Conservation (phyloP, 23 red algal species). For the Chondrus crispus region DNA sequence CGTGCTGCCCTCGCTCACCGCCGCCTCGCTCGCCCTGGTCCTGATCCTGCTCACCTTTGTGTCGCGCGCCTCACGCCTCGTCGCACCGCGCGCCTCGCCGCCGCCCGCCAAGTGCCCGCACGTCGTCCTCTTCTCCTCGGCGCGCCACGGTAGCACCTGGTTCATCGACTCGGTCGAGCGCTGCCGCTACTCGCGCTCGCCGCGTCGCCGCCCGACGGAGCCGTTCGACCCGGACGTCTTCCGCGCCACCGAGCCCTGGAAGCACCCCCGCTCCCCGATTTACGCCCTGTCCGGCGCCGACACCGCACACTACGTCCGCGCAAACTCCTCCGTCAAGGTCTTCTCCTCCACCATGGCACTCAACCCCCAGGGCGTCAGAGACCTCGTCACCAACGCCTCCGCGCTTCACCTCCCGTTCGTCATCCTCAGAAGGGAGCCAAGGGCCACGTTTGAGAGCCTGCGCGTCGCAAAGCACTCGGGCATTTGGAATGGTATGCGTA, state of each 20-base stretch:
- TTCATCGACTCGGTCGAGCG: not conserved
- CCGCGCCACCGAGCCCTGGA: not conserved
- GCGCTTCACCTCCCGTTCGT: not conserved
- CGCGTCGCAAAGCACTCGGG: not conserved
- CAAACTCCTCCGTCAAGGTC: not conserved
- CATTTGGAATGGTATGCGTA: not conserved
- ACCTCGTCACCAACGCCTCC: not conserved
- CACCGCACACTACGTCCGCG: not conserved
- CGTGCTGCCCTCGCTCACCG: too few relatives aligned
- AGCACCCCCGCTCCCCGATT: not conserved
- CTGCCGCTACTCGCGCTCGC: not conserved
- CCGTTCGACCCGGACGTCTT: not conserved
- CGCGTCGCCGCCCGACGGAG: too few relatives aligned
- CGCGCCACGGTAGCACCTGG: conserved; percentile 7
- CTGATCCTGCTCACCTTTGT: too few relatives aligned
- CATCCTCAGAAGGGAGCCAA: not conserved
- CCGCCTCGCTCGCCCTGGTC: too few relatives aligned
- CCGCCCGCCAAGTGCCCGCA: too few relatives aligned
- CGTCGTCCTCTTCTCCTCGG: too few relatives aligned
- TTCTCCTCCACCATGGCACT: not conserved
- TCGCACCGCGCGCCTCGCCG: too few relatives aligned
- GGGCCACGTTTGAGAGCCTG: not conserved
- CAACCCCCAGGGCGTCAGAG: not conserved
- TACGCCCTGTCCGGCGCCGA: not conserved
- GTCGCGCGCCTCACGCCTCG: too few relatives aligned